Evolutionary conservation across 2,329 filamentous ascomycete species (phyloP).

Genomic region (Nigrograna mackinnonii): DNA sequence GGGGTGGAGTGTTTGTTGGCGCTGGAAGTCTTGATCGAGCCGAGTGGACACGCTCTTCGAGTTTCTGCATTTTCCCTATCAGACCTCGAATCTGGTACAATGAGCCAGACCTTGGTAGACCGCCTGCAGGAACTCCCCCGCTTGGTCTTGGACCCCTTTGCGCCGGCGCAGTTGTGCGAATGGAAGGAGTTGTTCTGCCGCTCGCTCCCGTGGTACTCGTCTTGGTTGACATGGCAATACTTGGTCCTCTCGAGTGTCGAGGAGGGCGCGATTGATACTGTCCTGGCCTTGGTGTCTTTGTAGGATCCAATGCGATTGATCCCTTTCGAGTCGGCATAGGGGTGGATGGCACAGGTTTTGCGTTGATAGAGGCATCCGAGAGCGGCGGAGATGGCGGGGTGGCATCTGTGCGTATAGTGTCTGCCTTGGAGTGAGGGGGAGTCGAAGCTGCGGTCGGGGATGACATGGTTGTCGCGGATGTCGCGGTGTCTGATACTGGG

Average conservation of each 20-base stretch:
- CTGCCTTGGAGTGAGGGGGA: slow-evolving; percentile 71
- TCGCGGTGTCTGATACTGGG: slow-evolving; percentile 74
- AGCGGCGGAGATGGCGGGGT: slow-evolving; percentile 94
- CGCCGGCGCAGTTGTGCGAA: slow-evolving; percentile 34
- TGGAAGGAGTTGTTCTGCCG: slow-evolving; percentile 51
- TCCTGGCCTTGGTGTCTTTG: slow-evolving; percentile 58
- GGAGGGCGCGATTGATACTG: slow-evolving; percentile 47
- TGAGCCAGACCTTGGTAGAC: slow-evolving; percentile 67
- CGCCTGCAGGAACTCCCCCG: slow-evolving; percentile 47
- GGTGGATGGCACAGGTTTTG: slow-evolving; percentile 42
- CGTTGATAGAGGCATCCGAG: slow-evolving; percentile 76
- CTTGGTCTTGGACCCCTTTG: slow-evolving; percentile 47
- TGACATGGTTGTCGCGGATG: slow-evolving; percentile 79
- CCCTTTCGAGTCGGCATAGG: slow-evolving; percentile 42
- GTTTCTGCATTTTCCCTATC: slow-evolving; percentile 94
- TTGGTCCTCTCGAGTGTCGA: slow-evolving; percentile 61
- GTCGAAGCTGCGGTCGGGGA: slow-evolving; percentile 90
- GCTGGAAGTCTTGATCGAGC: slow-evolving; percentile 90
- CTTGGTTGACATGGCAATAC: slow-evolving; percentile 55
- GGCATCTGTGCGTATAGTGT: slow-evolving; percentile 65
- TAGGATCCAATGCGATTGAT: slow-evolving; percentile 56
- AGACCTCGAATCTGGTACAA: slow-evolving; percentile 91
- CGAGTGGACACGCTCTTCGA: slow-evolving; percentile 90
- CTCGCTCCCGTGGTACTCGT: slow-evolving; percentile 21
- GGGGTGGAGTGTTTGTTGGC: slow-evolving; percentile 76